Evolutionary conservation across 768 basidiomycete genomes (phyloP), one percentile per base, ranked within the genome.

Genomic region (Xerocomus potaroensis): DNA sequence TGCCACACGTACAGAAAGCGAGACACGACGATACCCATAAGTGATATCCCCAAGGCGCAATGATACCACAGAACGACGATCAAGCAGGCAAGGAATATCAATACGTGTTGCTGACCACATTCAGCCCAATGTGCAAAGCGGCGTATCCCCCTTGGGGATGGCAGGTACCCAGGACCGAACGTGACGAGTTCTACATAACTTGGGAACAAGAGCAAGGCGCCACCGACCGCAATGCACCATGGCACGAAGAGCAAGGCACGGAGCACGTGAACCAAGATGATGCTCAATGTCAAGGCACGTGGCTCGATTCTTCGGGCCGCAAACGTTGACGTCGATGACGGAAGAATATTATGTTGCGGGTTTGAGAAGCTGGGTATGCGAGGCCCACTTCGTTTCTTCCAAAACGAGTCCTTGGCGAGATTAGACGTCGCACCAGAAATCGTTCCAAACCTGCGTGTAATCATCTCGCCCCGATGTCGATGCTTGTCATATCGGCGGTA

Each of bases 51-150:
- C 26, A 60, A 9, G 4, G 43, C 8, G 3, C 4, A 30, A 19
- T 53, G 32, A 27, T 58, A 57, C 58, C 60, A 68, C 27, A 58
- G 15, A 14, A 56, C 18, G 31, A 22, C 39, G 1, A 47, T 36
- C 10, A 62, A 15, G 30, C 8, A 48, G 12, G 64, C 64, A 40
- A 69, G 43, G 50, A 70, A 69, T 42, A 68, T 63, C 58, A 59
- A 47, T 49, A 64, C 58, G 40, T 70, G 66, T n/a, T 65, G 63
- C 36, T 53, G 45, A 2, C 61, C 69, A 41, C 59, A 69, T 11
- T 68, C 61, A 3, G 61, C 67, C 69, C 69, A 71, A 39, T 71
- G 58, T 18, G 65, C 62, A 31, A 69, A 68, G 23, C 70, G 69
- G n/a, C 61, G 62, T n/a, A 65, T 41, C n/a, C 69, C 69, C 35